Base-by-base conservation (phyloP, 2,329 filamentous ascomycete species). In the Arthrobotrys pseudoclavata region DNA sequence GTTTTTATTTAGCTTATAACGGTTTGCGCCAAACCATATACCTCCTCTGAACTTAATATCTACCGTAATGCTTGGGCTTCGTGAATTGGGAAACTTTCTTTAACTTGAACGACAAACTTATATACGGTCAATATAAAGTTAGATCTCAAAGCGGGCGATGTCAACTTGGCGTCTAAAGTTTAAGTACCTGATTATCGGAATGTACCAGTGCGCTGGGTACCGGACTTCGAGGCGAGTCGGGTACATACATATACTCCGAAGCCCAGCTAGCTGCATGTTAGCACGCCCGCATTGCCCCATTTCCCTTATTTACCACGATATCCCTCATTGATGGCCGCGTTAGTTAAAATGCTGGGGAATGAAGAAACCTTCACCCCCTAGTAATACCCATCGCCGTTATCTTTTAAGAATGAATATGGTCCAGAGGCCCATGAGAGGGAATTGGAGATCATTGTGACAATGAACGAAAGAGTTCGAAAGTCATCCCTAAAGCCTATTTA, bases 391-490 rank as follows among this genome's bases (percentile, higher is more conserved):
- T 15, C 40, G 34, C 24, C 60, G 60, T 18, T 47, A 63, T 34
- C 60, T 63, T 10, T 63, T 62, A 53, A 62, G 63, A 75, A 75
- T 53, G 62, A 75, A 15, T 75, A 75, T 26, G 62, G 63, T 12
- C 18, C 63, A n/a, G 61, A 47, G 15, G 24, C 70, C 10, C 70
- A 75, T 68, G 42, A 75, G 63, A 55, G 62, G 29, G 70, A 75
- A 20, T 42, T 75, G 5, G 52, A 75, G 42, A 55, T 63, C 31
- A 75, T 75, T 26, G 52, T 75, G 62, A 64, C 63, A 2, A 40
- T 45, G 7, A 64, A 75, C 29, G 53, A 61, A 20, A 48, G 42
- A 5, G 34, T 53, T n/a, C 53, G 53, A 4, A 37, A 53, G 40
- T 57, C 53, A 55, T 75, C 63, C 9, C 37, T 53, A 34, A 55